Base-by-base conservation (phyloP, 331 rosid genomes). In the Rosa hybrid region DNA sequence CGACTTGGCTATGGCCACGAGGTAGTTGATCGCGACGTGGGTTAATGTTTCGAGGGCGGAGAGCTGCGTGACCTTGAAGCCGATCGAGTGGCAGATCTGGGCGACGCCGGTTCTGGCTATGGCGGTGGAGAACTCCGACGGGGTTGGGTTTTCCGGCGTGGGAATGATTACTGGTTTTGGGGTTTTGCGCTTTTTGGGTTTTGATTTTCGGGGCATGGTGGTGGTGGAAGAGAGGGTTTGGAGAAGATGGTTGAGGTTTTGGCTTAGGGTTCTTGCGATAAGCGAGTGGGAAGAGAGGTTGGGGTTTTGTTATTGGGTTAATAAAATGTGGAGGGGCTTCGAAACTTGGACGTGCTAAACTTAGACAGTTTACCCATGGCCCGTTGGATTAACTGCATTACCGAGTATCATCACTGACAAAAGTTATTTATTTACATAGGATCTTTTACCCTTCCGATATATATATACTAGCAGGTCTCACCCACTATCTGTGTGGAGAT, bases 81-180 rank as follows among this genome's bases (percentile, higher is more conserved):
- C 97, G 39, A 73, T 80, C 12, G 94, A 87, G n/a, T 70, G 90
- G 79, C 90, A 87, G 71, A 91, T 93, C 87, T 93, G 92, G n/a
- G 96, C 84, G 38, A 90, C 88, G 39, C 92, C 94, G 72, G 74
- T 82, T 82, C 81, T 84, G 51, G 91, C 84, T 30, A 88, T 53
- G 77, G 87, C 80, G 82, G 85, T 81, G 17, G 89, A 80, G 81
- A 91, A 86, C 21, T 86, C 90, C 13, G 93, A 81, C 42, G 89
- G 86, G 12, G 77, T 77, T 62, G 80, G 25, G 73, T 77, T 38
- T 69, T 20, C 16, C 27, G 72, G 51, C 4, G 51, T 10, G n/a
- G 72, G 62, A 20, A 21, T 34, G 54, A 14, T 2, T 12, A 16
- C 3, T 14, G 12, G 42, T 17, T 20, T 51, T 30, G 63, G 76